Base-by-base conservation (phyloP, 2,329 filamentous ascomycete genomes). In the Colletotrichum somersetense region DNA sequence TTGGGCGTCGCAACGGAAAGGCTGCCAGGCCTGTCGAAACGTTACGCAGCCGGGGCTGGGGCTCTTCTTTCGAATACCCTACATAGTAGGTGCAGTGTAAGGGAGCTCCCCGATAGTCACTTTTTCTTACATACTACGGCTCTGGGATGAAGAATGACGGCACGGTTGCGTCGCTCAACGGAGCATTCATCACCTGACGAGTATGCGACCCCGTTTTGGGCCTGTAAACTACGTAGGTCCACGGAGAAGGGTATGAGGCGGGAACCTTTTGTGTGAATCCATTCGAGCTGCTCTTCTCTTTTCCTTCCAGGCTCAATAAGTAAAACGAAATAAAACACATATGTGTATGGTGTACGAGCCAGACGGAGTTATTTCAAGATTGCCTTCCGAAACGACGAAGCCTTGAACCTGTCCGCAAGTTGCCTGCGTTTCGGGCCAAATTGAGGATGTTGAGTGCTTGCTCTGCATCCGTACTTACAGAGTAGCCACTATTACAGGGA, bases 81-180 rank as follows among this genome's bases (percentile, higher is more conserved):
- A 38, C 14, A 26, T 30, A 26, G 18, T 42, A n/a, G 26, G 18
- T n/a, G 44, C 6, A 53, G 30, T 30, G 2, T 30, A 56, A 38
- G 44, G 26, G 33, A 55, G 38, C 38, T 44, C 58, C 48, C 42
- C 55, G 33, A 62, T 35, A n/a, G 30, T 20, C 40, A 26, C n/a
- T 20, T 38, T 59, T 55, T 20, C 40, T 50, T 48, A 16, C 40
- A 42, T 42, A 26, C 33, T 50, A 33, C 35, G 26, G 23, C 8
- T 42, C 46, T 52, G n/a, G 35, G 42, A 26, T 63, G 11, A 30
- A 38, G 26, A 20, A 69, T 72, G 70, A 72, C 70, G 61, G 48
- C 66, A 65, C 38, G 20, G 26, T 69, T 65, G 61, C 70, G 59
- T 69, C 48, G 16, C n/a, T 52, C 48, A 30, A 57, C n/a, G 10